Evolutionary conservation across 2,329 filamentous ascomycete genomes (phyloP).

Genomic region (Chaetothyriales sp.): DNA sequence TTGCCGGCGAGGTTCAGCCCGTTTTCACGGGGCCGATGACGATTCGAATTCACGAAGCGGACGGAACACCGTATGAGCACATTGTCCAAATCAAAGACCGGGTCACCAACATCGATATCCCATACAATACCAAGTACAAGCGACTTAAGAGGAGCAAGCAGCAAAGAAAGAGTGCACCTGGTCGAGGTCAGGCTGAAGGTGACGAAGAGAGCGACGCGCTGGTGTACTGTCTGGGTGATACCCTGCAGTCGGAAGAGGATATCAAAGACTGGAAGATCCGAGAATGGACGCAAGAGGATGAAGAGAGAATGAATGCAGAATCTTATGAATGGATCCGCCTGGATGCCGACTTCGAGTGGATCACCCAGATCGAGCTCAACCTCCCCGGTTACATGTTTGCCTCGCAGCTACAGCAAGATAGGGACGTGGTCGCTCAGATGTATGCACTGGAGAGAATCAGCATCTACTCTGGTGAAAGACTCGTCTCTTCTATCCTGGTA

Average conservation of each 20-base stretch:
- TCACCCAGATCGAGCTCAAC: conserved; percentile 61
- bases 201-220: conserved; percentile 65
- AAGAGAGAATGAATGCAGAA: conserved; percentile 83
- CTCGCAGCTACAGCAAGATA: conserved; percentile 90
- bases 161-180: conserved; percentile 59
- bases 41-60: conserved; percentile 91
- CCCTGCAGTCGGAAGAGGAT: conserved; percentile 70
- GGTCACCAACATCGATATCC: conserved; percentile 75
- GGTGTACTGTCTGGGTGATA: conserved; percentile 82
- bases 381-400: conserved; percentile 97
- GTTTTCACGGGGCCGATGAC: conserved; percentile 94
- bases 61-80: conserved; percentile 95
- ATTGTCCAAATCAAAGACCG: conserved; percentile 90
- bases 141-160: conserved; percentile 75
- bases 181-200: conserved; percentile 42
- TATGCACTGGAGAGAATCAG: conserved; percentile 62
- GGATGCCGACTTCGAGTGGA: conserved; percentile 97
- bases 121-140: conserved; percentile 99
- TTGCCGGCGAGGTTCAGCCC: conserved; percentile 54
- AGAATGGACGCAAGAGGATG: conserved; percentile 81
- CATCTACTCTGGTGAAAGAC: conserved; percentile 51
- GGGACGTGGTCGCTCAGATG: conserved; percentile 80
- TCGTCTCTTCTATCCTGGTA: conserved; percentile 77
- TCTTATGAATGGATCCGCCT: conserved; percentile 98
- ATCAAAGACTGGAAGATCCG: conserved; percentile 66